Evolutionary conservation across 495 filamentous ascomycete species (phyloP).

Genomic region (Podospora pseudoanserina): DNA sequence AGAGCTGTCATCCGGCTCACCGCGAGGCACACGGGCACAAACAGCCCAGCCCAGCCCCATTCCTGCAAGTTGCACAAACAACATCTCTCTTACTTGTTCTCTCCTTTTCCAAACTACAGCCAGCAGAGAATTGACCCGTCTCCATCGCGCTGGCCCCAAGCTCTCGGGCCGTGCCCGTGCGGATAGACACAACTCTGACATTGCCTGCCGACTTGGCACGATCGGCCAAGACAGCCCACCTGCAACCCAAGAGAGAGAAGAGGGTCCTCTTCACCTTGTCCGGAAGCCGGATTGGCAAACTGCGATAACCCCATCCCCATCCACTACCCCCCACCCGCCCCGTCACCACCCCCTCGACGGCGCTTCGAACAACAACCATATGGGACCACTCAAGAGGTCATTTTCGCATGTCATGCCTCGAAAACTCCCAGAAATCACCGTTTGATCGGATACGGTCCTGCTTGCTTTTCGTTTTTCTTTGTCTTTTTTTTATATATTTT

Average conservation of each 20-base stretch:
- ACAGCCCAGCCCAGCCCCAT: not conserved
- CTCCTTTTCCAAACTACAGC: not conserved
- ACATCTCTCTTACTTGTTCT: not conserved
- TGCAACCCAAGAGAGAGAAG: not conserved
- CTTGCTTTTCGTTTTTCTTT: too few species aligned
- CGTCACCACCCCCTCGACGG: not conserved
- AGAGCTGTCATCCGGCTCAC: not conserved
- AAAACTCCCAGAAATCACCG: not conserved
- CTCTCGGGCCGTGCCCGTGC: constrained; percentile 5
- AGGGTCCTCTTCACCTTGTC: not conserved
- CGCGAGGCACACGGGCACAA: not conserved
- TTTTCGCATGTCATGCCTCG: constrained; percentile 20
- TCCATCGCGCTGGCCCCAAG: not conserved
- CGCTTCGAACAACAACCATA: not conserved
- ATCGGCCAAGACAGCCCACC: constrained; percentile 17
- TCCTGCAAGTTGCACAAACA: not conserved
- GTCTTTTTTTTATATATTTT: too few species aligned
- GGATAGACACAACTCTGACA: constrained; percentile 10
- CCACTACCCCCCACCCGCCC: too few species aligned
- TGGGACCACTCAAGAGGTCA: not conserved
- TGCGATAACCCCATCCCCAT: not conserved
- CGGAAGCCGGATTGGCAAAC: not conserved
- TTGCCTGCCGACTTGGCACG: constrained; percentile 20
- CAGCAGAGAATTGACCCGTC: too few species aligned
- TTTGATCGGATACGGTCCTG: not conserved